Conservation (phyloP, 257 asterid species). For the Echites panduratus region DNA sequence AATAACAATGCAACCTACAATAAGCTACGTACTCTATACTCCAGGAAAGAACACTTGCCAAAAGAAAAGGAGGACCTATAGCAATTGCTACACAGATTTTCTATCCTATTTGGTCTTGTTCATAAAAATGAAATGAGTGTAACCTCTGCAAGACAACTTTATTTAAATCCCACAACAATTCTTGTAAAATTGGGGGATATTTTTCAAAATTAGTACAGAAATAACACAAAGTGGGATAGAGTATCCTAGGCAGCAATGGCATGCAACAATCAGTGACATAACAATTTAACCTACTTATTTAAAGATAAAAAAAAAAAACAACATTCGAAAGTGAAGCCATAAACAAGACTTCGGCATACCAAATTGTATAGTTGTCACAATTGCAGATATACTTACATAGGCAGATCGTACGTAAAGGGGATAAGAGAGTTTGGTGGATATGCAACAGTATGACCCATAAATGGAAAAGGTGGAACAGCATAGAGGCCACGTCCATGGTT, state of each 20-base stretch:
- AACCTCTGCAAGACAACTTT: background rate
- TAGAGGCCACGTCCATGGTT: conserved; percentile 86
- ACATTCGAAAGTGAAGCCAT: background rate
- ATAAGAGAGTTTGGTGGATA: conserved; percentile 55
- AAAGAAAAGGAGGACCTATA: background rate
- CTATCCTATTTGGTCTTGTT: too few relatives aligned
- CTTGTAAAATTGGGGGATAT: background rate
- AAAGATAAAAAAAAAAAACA: background rate
- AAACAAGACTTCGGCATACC: conserved; percentile 1
- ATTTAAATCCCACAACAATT: background rate
- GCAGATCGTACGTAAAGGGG: conserved; percentile 79
- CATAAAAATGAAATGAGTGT: too few relatives aligned
- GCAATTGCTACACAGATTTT: background rate
- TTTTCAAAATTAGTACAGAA: background rate
- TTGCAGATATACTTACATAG: conserved; percentile 55
- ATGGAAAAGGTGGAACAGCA: conserved; percentile 70
- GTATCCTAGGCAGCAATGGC: background rate
- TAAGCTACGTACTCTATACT: background rate
- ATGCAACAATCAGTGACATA: background rate
- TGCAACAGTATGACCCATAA: conserved; percentile 50
- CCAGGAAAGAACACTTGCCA: background rate
- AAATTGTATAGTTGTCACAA: conserved; percentile 4
- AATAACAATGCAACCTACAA: too few relatives aligned
- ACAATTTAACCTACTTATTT: background rate
- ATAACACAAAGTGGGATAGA: background rate